These are phyloP conservation scores for Nothopassalora personata DNA, from an alignment of 2,329 filamentous ascomycete species.

Conservation along the genomic window DNA sequence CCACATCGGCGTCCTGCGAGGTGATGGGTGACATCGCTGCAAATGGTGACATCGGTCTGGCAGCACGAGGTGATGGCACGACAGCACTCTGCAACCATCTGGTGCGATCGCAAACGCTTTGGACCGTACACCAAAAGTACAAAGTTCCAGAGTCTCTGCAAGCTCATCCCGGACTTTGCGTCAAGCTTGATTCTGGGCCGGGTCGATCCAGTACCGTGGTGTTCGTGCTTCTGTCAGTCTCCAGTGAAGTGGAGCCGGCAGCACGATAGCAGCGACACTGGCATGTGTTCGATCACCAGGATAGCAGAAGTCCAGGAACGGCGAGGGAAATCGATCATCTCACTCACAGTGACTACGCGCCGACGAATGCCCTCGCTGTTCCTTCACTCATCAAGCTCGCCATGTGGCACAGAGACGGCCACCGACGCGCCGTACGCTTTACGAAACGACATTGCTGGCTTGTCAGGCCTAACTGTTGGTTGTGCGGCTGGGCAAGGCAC, in stretches of 20 bases:
- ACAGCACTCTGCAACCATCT: not conserved
- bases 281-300: not conserved
- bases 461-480: not conserved
- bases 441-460: not conserved
- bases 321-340: not conserved
- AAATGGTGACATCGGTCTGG: not conserved
- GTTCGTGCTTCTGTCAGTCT: not conserved
- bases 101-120: not conserved
- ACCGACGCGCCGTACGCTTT: not conserved
- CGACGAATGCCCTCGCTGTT: not conserved
- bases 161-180: not conserved
- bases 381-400: not conserved
- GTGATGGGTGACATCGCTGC: not conserved
- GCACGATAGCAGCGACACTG: not conserved
- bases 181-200: not conserved
- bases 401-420: not conserved
- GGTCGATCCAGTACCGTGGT: not conserved
- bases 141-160: not conserved
- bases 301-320: not conserved
- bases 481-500: not conserved
- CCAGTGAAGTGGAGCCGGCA: not conserved
- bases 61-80: not conserved
- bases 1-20: constrained; percentile 63
- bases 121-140: not conserved
- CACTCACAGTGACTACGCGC: not conserved